These are phyloP conservation scores for Raphanus raphanistrum DNA, from an alignment of 345 rosid species.

Conservation along the genomic window DNA sequence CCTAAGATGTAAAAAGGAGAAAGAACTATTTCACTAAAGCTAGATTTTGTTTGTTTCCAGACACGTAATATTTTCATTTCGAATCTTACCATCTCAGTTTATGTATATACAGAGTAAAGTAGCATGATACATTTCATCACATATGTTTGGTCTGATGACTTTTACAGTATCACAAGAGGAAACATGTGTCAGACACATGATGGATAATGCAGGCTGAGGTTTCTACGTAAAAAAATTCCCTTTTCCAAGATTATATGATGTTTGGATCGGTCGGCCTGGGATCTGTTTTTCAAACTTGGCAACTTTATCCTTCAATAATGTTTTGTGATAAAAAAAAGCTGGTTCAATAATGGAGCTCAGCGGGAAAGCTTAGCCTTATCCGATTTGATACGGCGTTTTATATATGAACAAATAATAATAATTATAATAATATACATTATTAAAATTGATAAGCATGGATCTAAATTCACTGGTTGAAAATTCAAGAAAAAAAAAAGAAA, in stretches of 20 bases:
- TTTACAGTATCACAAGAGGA: background rate
- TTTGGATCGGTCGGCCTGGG: background rate
- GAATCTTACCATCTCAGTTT: background rate
- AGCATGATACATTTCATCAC: background rate
- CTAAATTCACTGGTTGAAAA: constrained; percentile 18
- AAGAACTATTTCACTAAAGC: background rate
- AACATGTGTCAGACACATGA: constrained; percentile 24
- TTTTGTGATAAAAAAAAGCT: background rate
- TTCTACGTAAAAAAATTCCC: background rate
- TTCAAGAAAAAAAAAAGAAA: constrained; percentile 14
- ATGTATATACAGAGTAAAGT: background rate
- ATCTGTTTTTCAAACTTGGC: background rate
- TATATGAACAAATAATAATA: background rate
- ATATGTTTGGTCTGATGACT: constrained; percentile 18
- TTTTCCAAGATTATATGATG: background rate
- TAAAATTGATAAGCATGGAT: background rate
- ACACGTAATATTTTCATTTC: background rate
- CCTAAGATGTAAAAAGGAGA: background rate
- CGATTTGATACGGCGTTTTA: background rate
- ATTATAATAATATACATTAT: background rate
- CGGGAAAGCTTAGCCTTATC: background rate
- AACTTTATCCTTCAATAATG: background rate
- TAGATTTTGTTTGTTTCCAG: background rate
- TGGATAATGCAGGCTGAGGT: background rate
- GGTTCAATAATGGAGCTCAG: background rate